Base-by-base conservation (phyloP, 73 alveolate species). In the Effrenium voratum region DNA sequence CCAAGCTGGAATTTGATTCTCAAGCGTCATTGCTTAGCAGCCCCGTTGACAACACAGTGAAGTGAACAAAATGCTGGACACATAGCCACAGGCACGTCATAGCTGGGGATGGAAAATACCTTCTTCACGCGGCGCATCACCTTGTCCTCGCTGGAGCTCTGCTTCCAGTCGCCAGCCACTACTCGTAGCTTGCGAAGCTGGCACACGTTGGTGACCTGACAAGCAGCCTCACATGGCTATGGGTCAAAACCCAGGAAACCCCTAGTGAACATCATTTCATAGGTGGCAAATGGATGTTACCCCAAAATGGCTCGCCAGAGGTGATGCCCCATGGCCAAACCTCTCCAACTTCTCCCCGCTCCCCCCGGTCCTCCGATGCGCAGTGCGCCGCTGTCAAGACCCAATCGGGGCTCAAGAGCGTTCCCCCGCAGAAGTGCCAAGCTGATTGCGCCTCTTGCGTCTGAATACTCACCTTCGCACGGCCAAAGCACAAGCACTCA, bases 351-450 rank as follows among this genome's bases (percentile, higher is more conserved):
- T n/a, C n/a, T n/a, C n/a, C 49, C 49, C 82, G 38, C 30, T 44
- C 46, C 49, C 82, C 38, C 45, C 47, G 82, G 32, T 36, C 47
- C 49, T 87, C 95, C 57, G 79, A 57, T 16, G 79, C 95, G 52
- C 95, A 87, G 72, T 87, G 95, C n/a, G 95, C 95, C 30, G 95
- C 95, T 5, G 95, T 87, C 85, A 87, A 63, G n/a, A 87, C 95
- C 95, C 95, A 87, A 8, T 87, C 52, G 8, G 83, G 85, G 22
- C 72, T 43, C 1, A 87, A 60, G 32, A 87, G 70, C 45, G 95
- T 87, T 47, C 95, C 95, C 36, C 95, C 95, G 36, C 95, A 87
- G 44, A 87, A 87, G 70, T 79, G 90, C 90, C 90, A 79, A 10
- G 75, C 85, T n/a, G 15, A 84, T 24, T 66, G 49, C 72, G 5